Percentiles rank a stretch among this genome's conserved stretches.
Conservation (phyloP, 2,329 filamentous ascomycete species). For the Sporothrix euskadiensis region DNA sequence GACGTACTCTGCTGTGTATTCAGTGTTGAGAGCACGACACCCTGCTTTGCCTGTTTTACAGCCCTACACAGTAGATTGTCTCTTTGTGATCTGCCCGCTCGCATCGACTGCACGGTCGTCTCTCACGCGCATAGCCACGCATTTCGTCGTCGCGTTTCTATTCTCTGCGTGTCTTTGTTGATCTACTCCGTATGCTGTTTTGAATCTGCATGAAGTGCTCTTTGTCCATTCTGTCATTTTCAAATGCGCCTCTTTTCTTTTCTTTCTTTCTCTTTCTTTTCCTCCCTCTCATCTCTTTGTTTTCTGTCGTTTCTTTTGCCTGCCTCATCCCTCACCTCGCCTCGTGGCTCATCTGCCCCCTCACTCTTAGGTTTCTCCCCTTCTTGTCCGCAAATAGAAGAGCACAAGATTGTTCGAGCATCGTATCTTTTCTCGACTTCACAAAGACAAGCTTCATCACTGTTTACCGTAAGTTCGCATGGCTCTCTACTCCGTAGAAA, state of each 20-base stretch:
- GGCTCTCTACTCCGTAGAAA: neutral
- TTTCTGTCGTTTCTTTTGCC: neutral
- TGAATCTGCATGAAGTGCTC: neutral
- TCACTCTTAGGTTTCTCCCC: neutral
- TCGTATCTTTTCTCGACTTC: neutral
- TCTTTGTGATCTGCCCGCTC: constrained; percentile 1
- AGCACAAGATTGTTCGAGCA: neutral
- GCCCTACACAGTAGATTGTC: neutral
- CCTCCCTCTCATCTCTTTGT: neutral
- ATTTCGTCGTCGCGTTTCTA: neutral
- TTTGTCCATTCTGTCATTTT: neutral
- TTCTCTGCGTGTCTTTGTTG: neutral
- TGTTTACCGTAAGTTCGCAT: constrained; percentile 4
- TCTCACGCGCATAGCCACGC: neutral
- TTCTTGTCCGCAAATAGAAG: neutral
- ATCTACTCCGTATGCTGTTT: neutral
- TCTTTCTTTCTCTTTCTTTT: neutral
- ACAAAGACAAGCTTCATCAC: neutral
- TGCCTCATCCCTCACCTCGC: neutral
- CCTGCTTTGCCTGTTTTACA: neutral
- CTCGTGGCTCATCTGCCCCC: neutral
- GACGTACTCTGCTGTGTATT: no score
- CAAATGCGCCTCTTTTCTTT: neutral
- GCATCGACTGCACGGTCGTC: neutral
- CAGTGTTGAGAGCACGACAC: neutral